Base-by-base conservation (phyloP, 345 rosid genomes). In the Euphorbia lathyris region DNA sequence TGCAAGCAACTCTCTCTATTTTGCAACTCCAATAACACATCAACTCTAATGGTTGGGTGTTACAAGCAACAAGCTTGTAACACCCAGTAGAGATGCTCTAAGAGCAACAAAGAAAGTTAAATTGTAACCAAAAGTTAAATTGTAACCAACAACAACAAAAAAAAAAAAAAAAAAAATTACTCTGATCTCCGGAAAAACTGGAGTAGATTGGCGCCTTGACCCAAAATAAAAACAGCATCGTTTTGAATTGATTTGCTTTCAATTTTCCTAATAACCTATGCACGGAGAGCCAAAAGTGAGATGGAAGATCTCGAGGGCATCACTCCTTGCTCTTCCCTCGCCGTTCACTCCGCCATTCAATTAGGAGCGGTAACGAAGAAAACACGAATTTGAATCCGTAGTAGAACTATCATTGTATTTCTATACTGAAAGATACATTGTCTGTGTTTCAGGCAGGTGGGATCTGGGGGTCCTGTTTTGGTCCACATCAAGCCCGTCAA, bases 291-390 rank as follows among this genome's bases (percentile, higher is more conserved):
- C 74, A 67, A 25, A 55, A 43, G 67, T 68, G 73, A 74, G 58
- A 86, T 86, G 94, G 88, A 88, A 56, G 88, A 83, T 61, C 69
- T 83, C 65, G 43, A 19, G 23, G 76, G 75, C 79, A 79, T 70
- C 73, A 73, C 83, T 62, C 97, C 95, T n/a, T 91, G 98, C 78
- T 84, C 97, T 65, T 91, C 96, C 43, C 81, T 87, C 66, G 81
- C 90, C 73, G 87, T 86, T 14, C 91, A 86, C 38, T 83, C 92
- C 68, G 69, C 82, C 68, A 63, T 89, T 51, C 90, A 94, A 16
- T 81, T 88, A 45, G 87, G 91, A 48, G 80, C 89, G 76, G 96
- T 91, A 77, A 77, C 16, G 10, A 23, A 22, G 19, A 27, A 43
- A 10, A 9, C 4, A 19, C 22, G 13, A 20, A 3, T 56, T 38